A percentile compares a stretch with the other conserved stretches of the same genome.
Evolutionary conservation across 495 filamentous ascomycete genomes (phyloP).

Genomic region (Penicillium cinerascens): DNA sequence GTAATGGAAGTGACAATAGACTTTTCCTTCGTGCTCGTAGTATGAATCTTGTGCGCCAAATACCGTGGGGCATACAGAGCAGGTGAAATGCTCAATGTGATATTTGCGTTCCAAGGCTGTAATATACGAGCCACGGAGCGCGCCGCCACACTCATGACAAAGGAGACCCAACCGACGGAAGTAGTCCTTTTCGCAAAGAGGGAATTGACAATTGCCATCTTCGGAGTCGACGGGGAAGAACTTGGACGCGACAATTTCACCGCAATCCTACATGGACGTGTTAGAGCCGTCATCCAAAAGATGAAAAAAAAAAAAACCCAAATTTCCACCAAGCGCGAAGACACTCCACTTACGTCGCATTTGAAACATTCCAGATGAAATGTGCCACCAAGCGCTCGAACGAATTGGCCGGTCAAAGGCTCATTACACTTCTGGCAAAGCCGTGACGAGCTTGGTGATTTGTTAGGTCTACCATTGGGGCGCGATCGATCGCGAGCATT

Average conservation of each 20-base stretch:
- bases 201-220: constrained; percentile 80
- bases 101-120: constrained; percentile 97
- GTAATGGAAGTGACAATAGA: constrained; percentile 99
- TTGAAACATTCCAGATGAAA: constrained; percentile 98
- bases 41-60: constrained; percentile 98
- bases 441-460: constrained; percentile 45
- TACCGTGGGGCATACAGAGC: constrained; percentile 92
- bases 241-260: constrained; percentile 93
- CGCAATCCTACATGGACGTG: constrained; percentile 71
- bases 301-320: too few relatives aligned
- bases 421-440: constrained; percentile 87
- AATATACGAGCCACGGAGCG: constrained; percentile 95
- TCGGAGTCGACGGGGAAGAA: constrained; percentile 97
- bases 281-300: not conserved
- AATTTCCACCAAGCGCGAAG: not conserved
- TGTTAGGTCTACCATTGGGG: constrained; percentile 41
- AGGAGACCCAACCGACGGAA: constrained; percentile 89
- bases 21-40: constrained; percentile 94
- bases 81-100: constrained; percentile 99
- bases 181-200: constrained; percentile 96
- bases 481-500: constrained; percentile 42
- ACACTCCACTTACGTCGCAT: constrained; percentile 71
- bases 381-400: constrained; percentile 84
- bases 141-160: constrained; percentile 88
- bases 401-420: constrained; percentile 88